phyloP scores from a whole-genome alignment of 257 asterid genomes.

The Petunia secreta region DNA sequence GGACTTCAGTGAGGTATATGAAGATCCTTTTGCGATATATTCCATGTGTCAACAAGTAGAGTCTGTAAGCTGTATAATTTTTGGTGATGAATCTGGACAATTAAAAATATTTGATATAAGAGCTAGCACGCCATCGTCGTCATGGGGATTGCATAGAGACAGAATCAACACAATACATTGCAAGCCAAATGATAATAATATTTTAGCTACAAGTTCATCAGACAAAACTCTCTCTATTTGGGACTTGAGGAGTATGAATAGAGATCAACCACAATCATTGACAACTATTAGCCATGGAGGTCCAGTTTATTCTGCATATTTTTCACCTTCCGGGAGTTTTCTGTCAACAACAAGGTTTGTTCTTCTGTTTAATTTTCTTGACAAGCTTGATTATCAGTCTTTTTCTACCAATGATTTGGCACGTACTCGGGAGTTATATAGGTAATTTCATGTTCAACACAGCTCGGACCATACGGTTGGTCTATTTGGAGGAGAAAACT shows the following conservation, averaged over 20 bases:
- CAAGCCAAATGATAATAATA: slow-evolving; percentile 48
- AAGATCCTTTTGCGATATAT: slow-evolving; percentile 49
- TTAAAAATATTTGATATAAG: slow-evolving; percentile 64
- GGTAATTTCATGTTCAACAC: slow-evolving; percentile 34
- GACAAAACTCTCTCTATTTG: slow-evolving; percentile 84
- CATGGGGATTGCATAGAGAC: slow-evolving; percentile 55
- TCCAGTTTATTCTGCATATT: slow-evolving; percentile 80
- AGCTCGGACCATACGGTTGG: slow-evolving; percentile 72
- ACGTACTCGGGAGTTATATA: not conserved
- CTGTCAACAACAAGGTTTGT: slow-evolving; percentile 85
- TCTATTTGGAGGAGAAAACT: slow-evolving; percentile 65
- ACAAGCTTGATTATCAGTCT: not conserved
- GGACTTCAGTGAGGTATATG: slow-evolving; percentile 61
- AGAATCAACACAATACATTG: slow-evolving; percentile 83
- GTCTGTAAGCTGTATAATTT: slow-evolving; percentile 52
- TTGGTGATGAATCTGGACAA: slow-evolving; percentile 61
- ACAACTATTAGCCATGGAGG: slow-evolving; percentile 57
- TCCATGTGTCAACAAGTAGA: slow-evolving; percentile 54
- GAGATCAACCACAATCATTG: slow-evolving; percentile 44
- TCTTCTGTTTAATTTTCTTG: not conserved
- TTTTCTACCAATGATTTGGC: not conserved
- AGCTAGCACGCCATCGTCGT: slow-evolving; percentile 53
- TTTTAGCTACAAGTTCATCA: slow-evolving; percentile 76
- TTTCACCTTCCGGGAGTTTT: slow-evolving; percentile 76
- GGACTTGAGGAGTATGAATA: slow-evolving; percentile 69